These are phyloP conservation scores for Pisolithus tinctorius DNA, from an alignment of 768 basidiomycete genomes.

Conservation along the genomic window DNA sequence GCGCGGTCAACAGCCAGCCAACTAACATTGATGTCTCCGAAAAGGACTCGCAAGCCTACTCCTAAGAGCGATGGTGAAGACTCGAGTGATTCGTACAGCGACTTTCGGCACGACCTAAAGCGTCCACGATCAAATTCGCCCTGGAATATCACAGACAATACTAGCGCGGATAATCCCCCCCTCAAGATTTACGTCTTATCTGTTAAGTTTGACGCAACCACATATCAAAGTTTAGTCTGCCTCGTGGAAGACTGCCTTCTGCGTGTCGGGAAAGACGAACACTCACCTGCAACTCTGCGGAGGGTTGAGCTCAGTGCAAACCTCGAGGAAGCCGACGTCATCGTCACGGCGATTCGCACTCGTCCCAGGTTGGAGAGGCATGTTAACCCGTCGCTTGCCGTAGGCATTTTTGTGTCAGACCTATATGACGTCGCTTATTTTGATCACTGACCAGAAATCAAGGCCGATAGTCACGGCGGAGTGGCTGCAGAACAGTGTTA, in stretches of 20 bases:
- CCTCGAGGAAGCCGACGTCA: slow-evolving; percentile 48
- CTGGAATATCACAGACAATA: not conserved
- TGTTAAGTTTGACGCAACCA: slow-evolving; percentile 21
- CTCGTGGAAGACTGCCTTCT: slow-evolving; percentile 16
- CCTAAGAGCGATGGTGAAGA: not conserved
- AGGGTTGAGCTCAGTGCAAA: slow-evolving; percentile 30
- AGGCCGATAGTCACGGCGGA: slow-evolving; percentile 65
- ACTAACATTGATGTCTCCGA: slow-evolving; percentile 7
- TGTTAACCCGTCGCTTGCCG: slow-evolving; percentile 56
- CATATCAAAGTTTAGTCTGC: slow-evolving; percentile 17
- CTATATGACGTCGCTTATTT: not conserved
- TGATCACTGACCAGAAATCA: slow-evolving; percentile 36
- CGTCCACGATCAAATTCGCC: slow-evolving; percentile 6
- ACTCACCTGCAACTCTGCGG: not conserved
- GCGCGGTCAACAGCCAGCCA: no score
- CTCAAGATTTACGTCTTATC: slow-evolving; percentile 26
- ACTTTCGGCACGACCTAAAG: slow-evolving; percentile 5
- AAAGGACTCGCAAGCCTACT: slow-evolving; percentile 8
- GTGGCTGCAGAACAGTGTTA: slow-evolving; percentile 61
- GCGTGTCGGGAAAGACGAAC: not conserved
- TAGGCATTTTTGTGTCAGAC: slow-evolving; percentile 29
- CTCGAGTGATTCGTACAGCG: not conserved
- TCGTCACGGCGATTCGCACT: slow-evolving; percentile 64
- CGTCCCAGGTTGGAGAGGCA: slow-evolving; percentile 65
- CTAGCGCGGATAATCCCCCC: slow-evolving; percentile 4